phyloP scores from a whole-genome alignment of 169 alveolate species.

The Plasmodium gaboni region DNA sequence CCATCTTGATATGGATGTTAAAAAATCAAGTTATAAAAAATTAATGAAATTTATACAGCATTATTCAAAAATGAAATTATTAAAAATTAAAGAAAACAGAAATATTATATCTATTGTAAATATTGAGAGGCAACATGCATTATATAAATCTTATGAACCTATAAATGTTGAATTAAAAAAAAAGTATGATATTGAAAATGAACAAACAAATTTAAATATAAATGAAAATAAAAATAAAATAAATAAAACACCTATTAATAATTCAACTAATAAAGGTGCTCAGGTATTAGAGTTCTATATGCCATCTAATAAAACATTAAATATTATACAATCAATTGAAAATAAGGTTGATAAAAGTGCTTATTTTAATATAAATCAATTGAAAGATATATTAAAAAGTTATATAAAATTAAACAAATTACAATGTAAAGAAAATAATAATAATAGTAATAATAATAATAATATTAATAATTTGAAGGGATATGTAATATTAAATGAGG shows the following conservation, averaged over 20 bases:
- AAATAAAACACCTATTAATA: constrained; percentile 23
- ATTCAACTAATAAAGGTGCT: constrained; percentile 56
- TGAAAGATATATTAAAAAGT: constrained; percentile 53
- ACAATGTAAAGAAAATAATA: constrained; percentile 6
- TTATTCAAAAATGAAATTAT: constrained; percentile 74
- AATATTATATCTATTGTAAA: constrained; percentile 76
- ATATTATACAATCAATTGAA: constrained; percentile 66
- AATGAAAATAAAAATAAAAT: constrained; percentile 37
- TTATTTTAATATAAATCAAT: constrained; percentile 52
- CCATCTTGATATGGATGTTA: constrained; percentile 55
- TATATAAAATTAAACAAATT: constrained; percentile 38
- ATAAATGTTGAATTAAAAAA: constrained; percentile 57
- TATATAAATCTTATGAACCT: constrained; percentile 68
- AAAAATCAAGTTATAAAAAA: constrained; percentile 77
- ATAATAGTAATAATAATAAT: no score
- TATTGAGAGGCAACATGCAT: constrained; percentile 46
- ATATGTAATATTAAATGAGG: constrained; percentile 19
- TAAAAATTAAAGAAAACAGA: constrained; percentile 74
- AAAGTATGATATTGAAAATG: constrained; percentile 29
- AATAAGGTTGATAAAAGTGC: constrained; percentile 33
- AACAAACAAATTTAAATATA: constrained; percentile 24
- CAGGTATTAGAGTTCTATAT: constrained; percentile 74
- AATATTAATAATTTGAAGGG: no score
- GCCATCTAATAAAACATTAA: constrained; percentile 64
- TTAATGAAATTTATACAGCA: constrained; percentile 76